Conservation (phyloP, 495 filamentous ascomycete species). For the Staphylotrichum tortipilum region DNA sequence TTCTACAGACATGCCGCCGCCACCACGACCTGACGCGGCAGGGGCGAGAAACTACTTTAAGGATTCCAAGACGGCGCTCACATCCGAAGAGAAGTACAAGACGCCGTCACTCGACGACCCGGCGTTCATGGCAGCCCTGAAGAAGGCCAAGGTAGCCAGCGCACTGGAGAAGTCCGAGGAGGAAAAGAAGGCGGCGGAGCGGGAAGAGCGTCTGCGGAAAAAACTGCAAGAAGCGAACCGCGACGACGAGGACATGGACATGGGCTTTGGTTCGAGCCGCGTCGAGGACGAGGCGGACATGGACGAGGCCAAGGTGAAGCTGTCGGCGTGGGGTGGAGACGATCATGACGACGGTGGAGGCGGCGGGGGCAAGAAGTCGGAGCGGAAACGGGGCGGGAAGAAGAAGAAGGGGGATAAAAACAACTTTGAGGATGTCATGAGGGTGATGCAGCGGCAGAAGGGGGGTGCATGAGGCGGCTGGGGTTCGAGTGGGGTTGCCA, state of each 20-base stretch:
- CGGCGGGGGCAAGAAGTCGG: conserved; percentile 44
- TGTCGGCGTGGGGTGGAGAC: conserved; percentile 50
- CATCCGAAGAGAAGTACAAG: conserved; percentile 38
- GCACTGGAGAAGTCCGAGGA: conserved; percentile 38
- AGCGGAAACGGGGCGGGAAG: conserved; percentile 74
- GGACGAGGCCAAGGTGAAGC: conserved; percentile 50
- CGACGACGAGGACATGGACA: conserved; percentile 86
- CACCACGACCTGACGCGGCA: conserved; percentile 26
- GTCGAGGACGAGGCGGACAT: conserved; percentile 71
- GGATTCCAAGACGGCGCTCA: conserved; percentile 37
- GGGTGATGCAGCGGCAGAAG: conserved; percentile 62
- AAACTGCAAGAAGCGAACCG: conserved; percentile 70
- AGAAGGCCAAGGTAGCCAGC: conserved; percentile 69
- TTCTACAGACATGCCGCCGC: conserved; percentile 33
- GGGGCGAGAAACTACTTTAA: conserved; percentile 53
- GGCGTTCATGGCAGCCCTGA: conserved; percentile 71
- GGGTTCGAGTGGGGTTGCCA: too few relatives aligned
- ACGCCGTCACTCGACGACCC: conserved; percentile 60
- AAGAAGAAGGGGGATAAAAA: conserved; percentile 82
- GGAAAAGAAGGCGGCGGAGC: conserved; percentile 37
- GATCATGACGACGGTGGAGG: conserved; percentile 40
- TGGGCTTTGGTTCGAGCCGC: conserved; percentile 83
- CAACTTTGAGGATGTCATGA: conserved; percentile 70
- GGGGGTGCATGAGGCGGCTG: conserved; percentile 7
- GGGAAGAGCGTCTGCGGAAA: conserved; percentile 57